Percentiles rank a stretch among this genome's conserved stretches.
Conservation (phyloP, 1,139 yeast species). For the Geotrichum reessii region DNA sequence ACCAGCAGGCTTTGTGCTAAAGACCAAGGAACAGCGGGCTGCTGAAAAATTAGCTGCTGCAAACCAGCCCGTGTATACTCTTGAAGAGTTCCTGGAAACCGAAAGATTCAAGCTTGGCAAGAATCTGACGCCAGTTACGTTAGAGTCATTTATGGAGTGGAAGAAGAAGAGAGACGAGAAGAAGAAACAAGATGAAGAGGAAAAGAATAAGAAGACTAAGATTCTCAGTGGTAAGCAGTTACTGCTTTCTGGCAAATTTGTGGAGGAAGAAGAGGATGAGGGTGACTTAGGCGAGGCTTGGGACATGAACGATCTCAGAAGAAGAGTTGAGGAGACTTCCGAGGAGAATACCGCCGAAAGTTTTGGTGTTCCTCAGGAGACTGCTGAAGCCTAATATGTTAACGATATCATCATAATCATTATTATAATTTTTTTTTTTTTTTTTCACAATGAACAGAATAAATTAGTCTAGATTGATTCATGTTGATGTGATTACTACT, state of each 20-base stretch:
- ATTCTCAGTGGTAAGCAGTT: conserved; percentile 75
- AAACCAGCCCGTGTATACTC: conserved; percentile 79
- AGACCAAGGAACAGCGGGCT: conserved; percentile 92
- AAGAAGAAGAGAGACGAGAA: conserved; percentile 60
- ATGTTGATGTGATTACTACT: background rate
- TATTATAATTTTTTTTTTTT: background rate
- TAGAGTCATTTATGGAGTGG: conserved; percentile 81
- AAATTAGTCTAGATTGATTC: conserved; percentile 1
- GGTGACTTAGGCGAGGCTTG: conserved; percentile 48
- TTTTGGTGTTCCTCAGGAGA: background rate
- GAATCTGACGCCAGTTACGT: conserved; percentile 80
- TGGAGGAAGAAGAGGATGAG: conserved; percentile 49
- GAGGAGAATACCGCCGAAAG: conserved; percentile 12
- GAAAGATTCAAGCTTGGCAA: conserved; percentile 83
- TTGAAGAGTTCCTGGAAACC: conserved; percentile 92
- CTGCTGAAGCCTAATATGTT: background rate
- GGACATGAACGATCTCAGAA: conserved; percentile 37
- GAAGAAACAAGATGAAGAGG: conserved; percentile 51
- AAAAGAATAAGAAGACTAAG: conserved; percentile 42
- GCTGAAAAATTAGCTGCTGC: conserved; percentile 83
- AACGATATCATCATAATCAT: background rate
- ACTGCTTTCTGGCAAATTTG: conserved; percentile 60
- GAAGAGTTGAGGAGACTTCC: conserved; percentile 29
- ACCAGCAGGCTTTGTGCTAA: conserved; percentile 94
- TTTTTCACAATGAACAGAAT: conserved; percentile 10